Conservation (phyloP, 179 eudicot genomes). For the Spinacia oleracea region DNA sequence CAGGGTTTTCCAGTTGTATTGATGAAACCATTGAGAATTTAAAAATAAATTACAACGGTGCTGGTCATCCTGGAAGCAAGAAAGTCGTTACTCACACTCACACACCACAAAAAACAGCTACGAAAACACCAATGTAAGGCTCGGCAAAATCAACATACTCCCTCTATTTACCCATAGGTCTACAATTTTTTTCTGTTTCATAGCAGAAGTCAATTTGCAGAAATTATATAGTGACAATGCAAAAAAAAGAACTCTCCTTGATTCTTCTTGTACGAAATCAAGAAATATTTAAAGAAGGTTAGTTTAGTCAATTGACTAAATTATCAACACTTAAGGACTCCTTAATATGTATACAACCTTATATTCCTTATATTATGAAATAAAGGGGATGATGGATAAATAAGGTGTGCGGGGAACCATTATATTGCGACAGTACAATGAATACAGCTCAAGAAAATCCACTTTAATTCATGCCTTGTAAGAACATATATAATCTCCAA, state of each 20-base stretch:
- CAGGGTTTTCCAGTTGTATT: not conserved
- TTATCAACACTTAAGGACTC: not conserved
- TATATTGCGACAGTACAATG: not conserved
- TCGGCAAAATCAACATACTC: not conserved
- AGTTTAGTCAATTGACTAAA: not conserved
- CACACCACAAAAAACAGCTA: not conserved
- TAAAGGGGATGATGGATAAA: too few species aligned
- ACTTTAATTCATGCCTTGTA: not conserved
- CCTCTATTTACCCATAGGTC: not conserved
- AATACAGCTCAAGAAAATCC: not conserved
- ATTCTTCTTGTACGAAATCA: too few species aligned
- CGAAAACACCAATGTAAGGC: not conserved
- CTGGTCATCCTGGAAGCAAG: not conserved
- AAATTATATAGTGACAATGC: too few species aligned
- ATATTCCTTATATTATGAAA: not conserved
- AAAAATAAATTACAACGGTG: not conserved
- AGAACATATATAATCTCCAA: not conserved
- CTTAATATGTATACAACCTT: not conserved
- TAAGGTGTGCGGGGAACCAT: not conserved
- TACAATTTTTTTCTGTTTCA: too few species aligned
- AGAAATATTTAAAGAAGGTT: not conserved
- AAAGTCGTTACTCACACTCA: not conserved
- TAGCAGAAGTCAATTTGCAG: too few species aligned
- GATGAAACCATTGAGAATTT: not conserved
- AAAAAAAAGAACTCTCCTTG: too few species aligned